Conservation (phyloP, 257 asterid genomes). For the Nyctanthes arbortristis region DNA sequence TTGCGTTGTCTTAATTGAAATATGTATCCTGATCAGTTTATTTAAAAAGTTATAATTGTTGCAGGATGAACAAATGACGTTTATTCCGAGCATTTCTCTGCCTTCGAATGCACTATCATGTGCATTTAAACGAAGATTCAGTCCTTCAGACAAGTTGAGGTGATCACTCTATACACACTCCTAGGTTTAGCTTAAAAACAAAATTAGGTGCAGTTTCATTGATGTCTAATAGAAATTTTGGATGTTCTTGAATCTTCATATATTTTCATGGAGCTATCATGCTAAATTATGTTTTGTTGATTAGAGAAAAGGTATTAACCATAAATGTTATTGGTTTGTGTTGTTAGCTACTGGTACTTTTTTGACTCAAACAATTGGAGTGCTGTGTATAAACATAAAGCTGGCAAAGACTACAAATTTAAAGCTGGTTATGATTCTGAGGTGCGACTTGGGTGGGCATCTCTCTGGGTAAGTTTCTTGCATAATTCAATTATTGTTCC, state of each 20-base stretch:
- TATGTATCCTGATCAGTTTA: constrained; percentile 15
- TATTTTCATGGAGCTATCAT: not conserved
- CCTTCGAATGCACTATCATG: constrained; percentile 80
- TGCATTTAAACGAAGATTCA: constrained; percentile 80
- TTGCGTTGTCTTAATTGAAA: too few relatives aligned
- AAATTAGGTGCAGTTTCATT: constrained; percentile 7
- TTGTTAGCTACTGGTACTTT: constrained; percentile 75
- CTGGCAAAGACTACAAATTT: constrained; percentile 78
- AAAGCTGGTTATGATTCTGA: constrained; percentile 96
- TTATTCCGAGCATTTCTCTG: constrained; percentile 75
- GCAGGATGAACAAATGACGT: constrained; percentile 88
- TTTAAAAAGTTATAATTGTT: constrained; percentile 17
- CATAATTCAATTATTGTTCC: not conserved
- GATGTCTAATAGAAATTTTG: not conserved
- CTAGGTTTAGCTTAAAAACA: not conserved
- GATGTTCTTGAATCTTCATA: not conserved
- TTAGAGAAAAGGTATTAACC: constrained; percentile 14
- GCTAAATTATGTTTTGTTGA: not conserved
- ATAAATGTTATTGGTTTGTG: constrained; percentile 17
- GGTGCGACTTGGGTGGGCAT: constrained; percentile 95
- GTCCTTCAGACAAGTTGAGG: constrained; percentile 92
- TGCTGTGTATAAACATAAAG: constrained; percentile 76
- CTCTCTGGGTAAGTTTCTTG: constrained; percentile 78
- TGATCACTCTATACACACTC: constrained; percentile 25
- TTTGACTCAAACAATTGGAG: constrained; percentile 86